Conservation (phyloP, 495 filamentous ascomycete species). For the Stereocaulon alpinum region DNA sequence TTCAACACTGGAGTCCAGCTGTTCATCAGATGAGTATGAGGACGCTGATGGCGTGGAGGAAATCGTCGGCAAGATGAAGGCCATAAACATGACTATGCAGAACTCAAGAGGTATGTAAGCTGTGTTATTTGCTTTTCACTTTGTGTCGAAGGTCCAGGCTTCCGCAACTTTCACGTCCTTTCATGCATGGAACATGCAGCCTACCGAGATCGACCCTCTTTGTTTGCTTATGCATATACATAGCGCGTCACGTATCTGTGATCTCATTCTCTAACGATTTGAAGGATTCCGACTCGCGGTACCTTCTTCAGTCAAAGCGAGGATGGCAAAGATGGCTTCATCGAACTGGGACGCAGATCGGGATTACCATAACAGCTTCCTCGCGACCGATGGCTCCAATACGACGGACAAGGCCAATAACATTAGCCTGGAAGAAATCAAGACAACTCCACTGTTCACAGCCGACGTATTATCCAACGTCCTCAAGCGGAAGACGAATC, state of each 20-base stretch:
- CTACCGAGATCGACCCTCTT: not conserved
- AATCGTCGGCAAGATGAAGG: not conserved
- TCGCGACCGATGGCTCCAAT: not conserved
- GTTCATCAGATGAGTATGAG: not conserved
- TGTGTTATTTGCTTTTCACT: no score
- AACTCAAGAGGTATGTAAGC: not conserved
- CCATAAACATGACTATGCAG: not conserved
- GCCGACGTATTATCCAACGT: slow-evolving; percentile 3
- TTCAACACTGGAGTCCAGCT: not conserved
- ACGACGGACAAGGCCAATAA: not conserved
- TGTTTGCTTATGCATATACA: not conserved
- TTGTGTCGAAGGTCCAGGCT: no score
- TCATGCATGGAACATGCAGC: not conserved
- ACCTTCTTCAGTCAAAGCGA: not conserved
- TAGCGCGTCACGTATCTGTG: not conserved
- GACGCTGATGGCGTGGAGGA: not conserved
- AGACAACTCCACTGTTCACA: slow-evolving; percentile 15
- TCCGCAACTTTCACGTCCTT: not conserved
- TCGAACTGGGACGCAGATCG: slow-evolving; percentile 3
- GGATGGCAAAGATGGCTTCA: slow-evolving; percentile 5
- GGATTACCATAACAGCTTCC: slow-evolving; percentile 5
- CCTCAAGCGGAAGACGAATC: not conserved
- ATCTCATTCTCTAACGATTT: not conserved
- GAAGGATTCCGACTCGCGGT: not conserved
- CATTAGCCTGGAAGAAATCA: slow-evolving; percentile 5